Evolutionary conservation across 2,329 filamentous ascomycete species (phyloP).

Genomic region (Aspergillus fructus): DNA sequence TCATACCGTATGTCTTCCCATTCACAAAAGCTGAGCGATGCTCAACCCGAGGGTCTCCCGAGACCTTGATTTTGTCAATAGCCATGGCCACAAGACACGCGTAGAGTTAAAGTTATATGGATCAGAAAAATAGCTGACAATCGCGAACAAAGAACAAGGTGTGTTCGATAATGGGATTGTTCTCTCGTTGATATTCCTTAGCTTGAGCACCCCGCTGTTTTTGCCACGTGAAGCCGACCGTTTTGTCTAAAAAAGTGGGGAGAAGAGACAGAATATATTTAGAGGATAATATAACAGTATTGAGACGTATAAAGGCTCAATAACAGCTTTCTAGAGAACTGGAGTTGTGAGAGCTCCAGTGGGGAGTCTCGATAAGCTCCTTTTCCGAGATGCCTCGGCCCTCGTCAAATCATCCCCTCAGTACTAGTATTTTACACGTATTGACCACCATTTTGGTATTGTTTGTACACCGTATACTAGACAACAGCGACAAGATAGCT

Average conservation of each 20-base stretch:
- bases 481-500: background rate
- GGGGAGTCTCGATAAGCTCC: background rate
- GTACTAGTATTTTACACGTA: background rate
- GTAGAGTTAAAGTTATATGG: background rate
- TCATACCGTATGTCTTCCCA: constrained; percentile 66
- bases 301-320: background rate
- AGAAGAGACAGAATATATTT: background rate
- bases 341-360: background rate
- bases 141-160: background rate
- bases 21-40: constrained; percentile 64
- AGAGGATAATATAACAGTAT: background rate
- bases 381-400: constrained; percentile 16
- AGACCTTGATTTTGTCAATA: constrained; percentile 61
- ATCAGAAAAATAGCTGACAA: background rate
- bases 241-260: background rate
- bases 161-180: background rate
- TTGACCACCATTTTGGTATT: background rate
- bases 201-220: constrained; percentile 7
- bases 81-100: constrained; percentile 40
- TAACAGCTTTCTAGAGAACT: background rate
- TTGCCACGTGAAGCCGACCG: constrained; percentile 20
- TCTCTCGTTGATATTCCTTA: background rate
- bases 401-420: constrained; percentile 4
- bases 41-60: constrained; percentile 65
- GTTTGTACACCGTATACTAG: background rate